phyloP scores from a whole-genome alignment of 2,329 filamentous ascomycete genomes.

The Fusarium sp. region DNA sequence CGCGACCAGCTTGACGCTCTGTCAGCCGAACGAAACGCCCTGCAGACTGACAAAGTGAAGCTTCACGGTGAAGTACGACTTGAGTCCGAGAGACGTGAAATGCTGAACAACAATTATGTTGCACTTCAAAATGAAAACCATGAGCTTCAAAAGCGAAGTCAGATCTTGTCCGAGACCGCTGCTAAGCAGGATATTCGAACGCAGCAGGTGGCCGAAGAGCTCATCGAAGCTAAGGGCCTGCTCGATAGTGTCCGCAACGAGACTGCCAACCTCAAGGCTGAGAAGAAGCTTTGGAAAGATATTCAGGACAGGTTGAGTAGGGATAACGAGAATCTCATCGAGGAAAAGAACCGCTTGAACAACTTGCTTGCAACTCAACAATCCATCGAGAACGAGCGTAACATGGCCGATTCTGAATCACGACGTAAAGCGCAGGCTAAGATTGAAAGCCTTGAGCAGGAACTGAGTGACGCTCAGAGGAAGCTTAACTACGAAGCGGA shows the following conservation, averaged over 20 bases:
- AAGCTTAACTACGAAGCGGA: conserved; percentile 87
- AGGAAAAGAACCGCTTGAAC: conserved; percentile 88
- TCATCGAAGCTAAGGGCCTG: conserved; percentile 85
- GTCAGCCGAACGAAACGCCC: conserved; percentile 82
- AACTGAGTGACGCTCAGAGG: conserved; percentile 82
- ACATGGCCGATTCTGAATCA: conserved; percentile 84
- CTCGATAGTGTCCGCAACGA: conserved; percentile 91
- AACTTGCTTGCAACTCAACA: conserved; percentile 86
- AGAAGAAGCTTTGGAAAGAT: conserved; percentile 94
- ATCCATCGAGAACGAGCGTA: conserved; percentile 90
- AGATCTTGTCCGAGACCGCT: conserved; percentile 81
- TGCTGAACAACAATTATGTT: conserved; percentile 88
- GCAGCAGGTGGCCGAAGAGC: conserved; percentile 92
- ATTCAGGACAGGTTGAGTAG: conserved; percentile 90
- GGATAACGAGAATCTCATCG: conserved; percentile 86
- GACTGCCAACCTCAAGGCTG: conserved; percentile 91
- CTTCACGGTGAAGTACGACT: conserved; percentile 84
- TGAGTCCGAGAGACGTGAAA: conserved; percentile 86
- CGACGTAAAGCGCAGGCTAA: conserved; percentile 83
- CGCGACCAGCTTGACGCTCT: conserved; percentile 87
- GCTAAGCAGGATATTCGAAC: conserved; percentile 91
- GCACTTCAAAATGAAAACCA: conserved; percentile 87
- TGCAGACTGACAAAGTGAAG: conserved; percentile 86
- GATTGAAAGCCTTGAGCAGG: conserved; percentile 82
- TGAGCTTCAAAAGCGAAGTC: conserved; percentile 86